Percentiles rank a stretch among this genome's conserved stretches.
phyloP scores from a whole-genome alignment of 2,329 filamentous ascomycete genomes.

The Fusarium pseudonygamai region DNA sequence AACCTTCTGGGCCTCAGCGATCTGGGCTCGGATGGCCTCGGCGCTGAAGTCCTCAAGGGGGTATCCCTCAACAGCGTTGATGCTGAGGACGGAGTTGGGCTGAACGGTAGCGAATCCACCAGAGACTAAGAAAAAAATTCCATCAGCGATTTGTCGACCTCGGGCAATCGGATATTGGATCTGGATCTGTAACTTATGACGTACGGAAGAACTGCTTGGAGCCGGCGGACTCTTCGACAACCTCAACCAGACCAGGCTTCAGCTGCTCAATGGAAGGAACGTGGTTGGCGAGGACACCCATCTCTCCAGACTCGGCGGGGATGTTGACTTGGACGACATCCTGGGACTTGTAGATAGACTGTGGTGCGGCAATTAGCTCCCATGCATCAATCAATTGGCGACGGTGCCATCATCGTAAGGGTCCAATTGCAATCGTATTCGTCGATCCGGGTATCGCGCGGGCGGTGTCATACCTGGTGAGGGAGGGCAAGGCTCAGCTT shows the following conservation, averaged over 20 bases:
- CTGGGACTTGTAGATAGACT: slow-evolving; percentile 76
- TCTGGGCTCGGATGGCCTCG: slow-evolving; percentile 88
- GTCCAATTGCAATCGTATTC: slow-evolving; percentile 44
- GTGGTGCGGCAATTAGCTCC: slow-evolving; percentile 62
- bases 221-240: slow-evolving; percentile 89
- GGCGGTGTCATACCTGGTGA: slow-evolving; percentile 83
- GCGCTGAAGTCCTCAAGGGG: slow-evolving; percentile 95
- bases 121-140: slow-evolving; percentile 71
- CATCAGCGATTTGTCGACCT: slow-evolving; percentile 31
- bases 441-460: slow-evolving; percentile 30
- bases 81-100: slow-evolving; percentile 93
- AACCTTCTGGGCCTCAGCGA: slow-evolving; percentile 95
- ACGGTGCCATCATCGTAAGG: slow-evolving; percentile 28
- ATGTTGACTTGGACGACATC: slow-evolving; percentile 96
- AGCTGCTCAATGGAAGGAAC: slow-evolving; percentile 99
- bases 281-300: slow-evolving; percentile 99
- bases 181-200: slow-evolving; percentile 50
- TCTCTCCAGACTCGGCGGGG: slow-evolving; percentile 96
- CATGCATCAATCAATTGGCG: slow-evolving; percentile 44
- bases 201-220: slow-evolving; percentile 98
- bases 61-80: slow-evolving; percentile 97
- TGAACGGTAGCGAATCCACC: slow-evolving; percentile 97
- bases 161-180: not conserved
- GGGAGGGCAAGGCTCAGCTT: slow-evolving; percentile 97
- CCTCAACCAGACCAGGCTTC: slow-evolving; percentile 94